Percentiles rank a stretch among this genome's conserved stretches.
phyloP scores from a whole-genome alignment of 495 filamentous ascomycete species.

The Viridothelium virens region DNA sequence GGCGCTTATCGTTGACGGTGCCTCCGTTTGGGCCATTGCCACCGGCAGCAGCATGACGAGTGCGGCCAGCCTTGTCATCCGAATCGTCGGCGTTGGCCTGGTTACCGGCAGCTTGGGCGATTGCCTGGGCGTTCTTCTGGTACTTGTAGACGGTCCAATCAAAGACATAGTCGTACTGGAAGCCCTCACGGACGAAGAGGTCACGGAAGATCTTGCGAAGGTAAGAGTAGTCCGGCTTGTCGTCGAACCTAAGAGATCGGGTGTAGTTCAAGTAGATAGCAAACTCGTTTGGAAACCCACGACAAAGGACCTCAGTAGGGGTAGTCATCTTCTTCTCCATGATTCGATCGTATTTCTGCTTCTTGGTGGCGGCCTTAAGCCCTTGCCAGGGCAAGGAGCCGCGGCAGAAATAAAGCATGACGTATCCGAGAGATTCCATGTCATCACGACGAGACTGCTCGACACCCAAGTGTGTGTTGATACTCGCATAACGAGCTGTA shows the following conservation, averaged over 20 bases:
- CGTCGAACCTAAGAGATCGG: constrained; percentile 94
- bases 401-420: constrained; percentile 99
- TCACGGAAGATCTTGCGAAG: constrained; percentile 99
- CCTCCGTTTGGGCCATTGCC: constrained; percentile 60
- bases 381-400: constrained; percentile 99
- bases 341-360: constrained; percentile 99
- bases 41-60: constrained; percentile 51
- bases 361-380: constrained; percentile 98
- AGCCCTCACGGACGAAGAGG: constrained; percentile 96
- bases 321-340: constrained; percentile 99
- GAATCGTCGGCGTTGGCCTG: constrained; percentile 59
- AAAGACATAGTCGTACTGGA: constrained; percentile 99
- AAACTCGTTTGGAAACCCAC: constrained; percentile 98
- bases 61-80: constrained; percentile 62
- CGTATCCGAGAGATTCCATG: constrained; percentile 98
- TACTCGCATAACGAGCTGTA: constrained; percentile 97
- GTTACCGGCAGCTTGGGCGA: constrained; percentile 63
- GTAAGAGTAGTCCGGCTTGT: constrained; percentile 99
- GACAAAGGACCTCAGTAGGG: constrained; percentile 96
- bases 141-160: constrained; percentile 99
- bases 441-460: constrained; percentile 99
- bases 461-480: constrained; percentile 98
- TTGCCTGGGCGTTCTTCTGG: constrained; percentile 96
- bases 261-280: constrained; percentile 99
- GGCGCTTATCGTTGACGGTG: constrained; percentile 41